These are phyloP conservation scores for Amaranthus hypochondriacus DNA, from an alignment of 148 eudicot genomes.

Conservation along the genomic window DNA sequence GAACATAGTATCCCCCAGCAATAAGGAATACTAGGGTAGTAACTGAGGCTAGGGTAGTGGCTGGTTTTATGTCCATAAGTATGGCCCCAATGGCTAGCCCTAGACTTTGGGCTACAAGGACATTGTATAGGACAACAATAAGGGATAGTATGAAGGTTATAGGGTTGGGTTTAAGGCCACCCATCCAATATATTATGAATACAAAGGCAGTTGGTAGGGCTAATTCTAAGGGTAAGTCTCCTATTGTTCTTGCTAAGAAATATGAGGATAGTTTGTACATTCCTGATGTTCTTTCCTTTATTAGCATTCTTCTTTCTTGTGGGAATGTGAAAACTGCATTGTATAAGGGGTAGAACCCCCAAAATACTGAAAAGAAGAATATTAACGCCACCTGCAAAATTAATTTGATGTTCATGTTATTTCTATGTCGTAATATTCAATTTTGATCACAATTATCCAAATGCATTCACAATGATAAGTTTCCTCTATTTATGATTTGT, in stretches of 20 bases:
- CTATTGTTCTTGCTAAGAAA: conserved; percentile 80
- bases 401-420: not conserved
- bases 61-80: conserved; percentile 89
- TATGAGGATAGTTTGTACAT: conserved; percentile 98
- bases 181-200: conserved; percentile 95
- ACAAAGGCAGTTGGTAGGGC: conserved; percentile 93
- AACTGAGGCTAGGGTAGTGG: conserved; percentile 91
- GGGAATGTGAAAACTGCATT: conserved; percentile 97
- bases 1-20: conserved; percentile 93
- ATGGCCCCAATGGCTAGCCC: conserved; percentile 92
- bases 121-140: conserved; percentile 73
- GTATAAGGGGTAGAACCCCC: conserved; percentile 98
- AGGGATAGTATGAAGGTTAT: conserved; percentile 68
- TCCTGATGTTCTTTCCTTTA: conserved; percentile 87
- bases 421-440: too few species aligned
- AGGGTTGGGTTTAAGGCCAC: conserved; percentile 82
- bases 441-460: too few species aligned
- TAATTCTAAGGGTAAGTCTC: conserved; percentile 88
- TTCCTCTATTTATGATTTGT: too few species aligned
- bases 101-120: conserved; percentile 85
- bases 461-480: too few species aligned
- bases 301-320: conserved; percentile 81
- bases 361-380: conserved; percentile 92
- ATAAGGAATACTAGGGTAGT: conserved; percentile 91
- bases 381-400: conserved; percentile 77